Evolutionary conservation across 176 grass and related monocot genomes (phyloP).

Genomic region (Dactylis glomerata): DNA sequence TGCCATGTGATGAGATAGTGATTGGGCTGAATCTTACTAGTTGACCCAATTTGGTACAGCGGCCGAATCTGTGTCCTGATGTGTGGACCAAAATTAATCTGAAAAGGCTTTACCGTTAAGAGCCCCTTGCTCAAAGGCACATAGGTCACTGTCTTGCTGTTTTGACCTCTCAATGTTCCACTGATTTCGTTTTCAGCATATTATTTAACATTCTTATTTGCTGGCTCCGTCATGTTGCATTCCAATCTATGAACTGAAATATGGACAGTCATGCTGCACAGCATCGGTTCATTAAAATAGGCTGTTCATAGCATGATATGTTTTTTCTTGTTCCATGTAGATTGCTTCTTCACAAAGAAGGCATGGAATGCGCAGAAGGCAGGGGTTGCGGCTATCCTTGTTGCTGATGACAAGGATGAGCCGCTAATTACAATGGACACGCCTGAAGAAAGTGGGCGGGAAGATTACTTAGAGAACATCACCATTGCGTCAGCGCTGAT

Average conservation of each 20-base stretch:
- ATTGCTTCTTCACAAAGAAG: constrained; percentile 90
- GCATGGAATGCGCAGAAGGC: constrained; percentile 91
- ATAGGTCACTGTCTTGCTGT: constrained; percentile 4
- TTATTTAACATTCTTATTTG: constrained; percentile 4
- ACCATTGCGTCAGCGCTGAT: constrained; percentile 79
- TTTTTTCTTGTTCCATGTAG: constrained; percentile 22
- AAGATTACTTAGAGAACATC: constrained; percentile 71
- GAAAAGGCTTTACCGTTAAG: background rate
- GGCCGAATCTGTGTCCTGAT: background rate
- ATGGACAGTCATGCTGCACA: background rate
- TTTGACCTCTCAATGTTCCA: background rate
- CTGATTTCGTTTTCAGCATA: background rate
- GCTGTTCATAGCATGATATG: background rate
- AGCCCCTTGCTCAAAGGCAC: background rate
- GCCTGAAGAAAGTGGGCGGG: constrained; percentile 49
- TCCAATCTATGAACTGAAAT: background rate
- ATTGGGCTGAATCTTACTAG: background rate
- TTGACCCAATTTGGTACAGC: constrained; percentile 15
- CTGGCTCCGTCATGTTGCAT: background rate
- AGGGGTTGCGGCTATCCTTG: constrained; percentile 74
- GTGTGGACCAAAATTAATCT: background rate
- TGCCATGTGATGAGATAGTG: constrained; percentile 12
- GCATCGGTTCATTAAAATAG: background rate
- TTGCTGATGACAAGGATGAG: constrained; percentile 83
- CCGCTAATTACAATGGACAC: constrained; percentile 95